Percentiles rank a stretch among this genome's conserved stretches.
phyloP scores from a whole-genome alignment of 371 early-diverging fungal species.

The Rhizomucor pusillus region DNA sequence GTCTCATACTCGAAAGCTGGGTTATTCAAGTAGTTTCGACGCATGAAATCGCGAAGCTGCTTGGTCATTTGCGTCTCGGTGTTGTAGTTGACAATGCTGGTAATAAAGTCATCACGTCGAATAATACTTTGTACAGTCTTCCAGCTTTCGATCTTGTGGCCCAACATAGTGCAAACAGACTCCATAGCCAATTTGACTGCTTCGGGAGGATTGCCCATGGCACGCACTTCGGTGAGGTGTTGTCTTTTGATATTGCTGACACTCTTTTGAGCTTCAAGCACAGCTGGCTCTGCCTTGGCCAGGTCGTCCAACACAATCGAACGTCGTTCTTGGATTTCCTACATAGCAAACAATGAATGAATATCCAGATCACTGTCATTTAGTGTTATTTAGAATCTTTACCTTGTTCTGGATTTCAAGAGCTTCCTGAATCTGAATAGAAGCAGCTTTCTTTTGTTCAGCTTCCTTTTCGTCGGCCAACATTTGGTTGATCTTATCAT shows the following conservation, averaged over 20 bases:
- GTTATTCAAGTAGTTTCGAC: slow-evolving; percentile 72
- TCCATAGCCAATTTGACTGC: slow-evolving; percentile 98
- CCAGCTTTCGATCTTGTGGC: slow-evolving; percentile 84
- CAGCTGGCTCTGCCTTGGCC: slow-evolving; percentile 96
- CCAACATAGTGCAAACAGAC: slow-evolving; percentile 93
- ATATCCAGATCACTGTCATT: neutral
- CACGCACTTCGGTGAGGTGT: slow-evolving; percentile 97
- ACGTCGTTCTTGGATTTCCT: slow-evolving; percentile 80
- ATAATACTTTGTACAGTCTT: slow-evolving; percentile 88
- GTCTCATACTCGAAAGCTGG: slow-evolving; percentile 91
- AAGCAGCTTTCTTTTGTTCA: slow-evolving; percentile 85
- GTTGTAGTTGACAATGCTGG: slow-evolving; percentile 94
- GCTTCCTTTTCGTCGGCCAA: slow-evolving; percentile 95
- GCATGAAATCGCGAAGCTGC: slow-evolving; percentile 76
- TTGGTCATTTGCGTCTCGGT: slow-evolving; percentile 79
- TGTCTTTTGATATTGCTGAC: slow-evolving; percentile 95
- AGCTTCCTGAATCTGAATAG: slow-evolving; percentile 76
- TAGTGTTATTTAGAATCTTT: slow-evolving; percentile 5
- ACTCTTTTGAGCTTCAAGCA: slow-evolving; percentile 92
- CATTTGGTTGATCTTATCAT: slow-evolving; percentile 96
- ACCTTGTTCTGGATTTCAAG: slow-evolving; percentile 74
- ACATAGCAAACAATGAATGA: slow-evolving; percentile 2
- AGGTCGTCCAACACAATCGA: slow-evolving; percentile 86
- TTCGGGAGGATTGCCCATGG: slow-evolving; percentile 97
- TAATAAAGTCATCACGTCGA: slow-evolving; percentile 97